Percentiles rank a stretch among this genome's conserved stretches.
Evolutionary conservation across 805 yeast genomes (phyloP).

Genomic region (Suhomyces prunicola): DNA sequence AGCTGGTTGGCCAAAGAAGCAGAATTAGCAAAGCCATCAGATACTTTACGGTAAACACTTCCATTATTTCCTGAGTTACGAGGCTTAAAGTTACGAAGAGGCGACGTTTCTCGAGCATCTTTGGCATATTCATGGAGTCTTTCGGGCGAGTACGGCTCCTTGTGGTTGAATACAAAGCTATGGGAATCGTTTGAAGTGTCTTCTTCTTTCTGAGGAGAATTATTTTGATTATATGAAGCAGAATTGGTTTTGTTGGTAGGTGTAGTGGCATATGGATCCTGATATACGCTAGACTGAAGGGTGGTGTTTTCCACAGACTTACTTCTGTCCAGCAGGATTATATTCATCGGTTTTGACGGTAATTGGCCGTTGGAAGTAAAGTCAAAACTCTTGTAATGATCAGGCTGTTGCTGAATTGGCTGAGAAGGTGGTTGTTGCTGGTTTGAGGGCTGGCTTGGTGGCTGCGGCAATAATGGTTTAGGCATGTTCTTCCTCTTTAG

Average conservation of each 20-base stretch:
- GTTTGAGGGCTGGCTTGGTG: slow-evolving; percentile 8
- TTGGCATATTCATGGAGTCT: slow-evolving; percentile 23
- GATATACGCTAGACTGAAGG: background rate
- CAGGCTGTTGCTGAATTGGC: slow-evolving; percentile 5
- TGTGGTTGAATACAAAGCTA: slow-evolving; percentile 14
- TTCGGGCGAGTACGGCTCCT: slow-evolving; percentile 9
- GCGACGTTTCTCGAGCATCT: slow-evolving; percentile 18
- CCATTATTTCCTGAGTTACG: slow-evolving; percentile 1
- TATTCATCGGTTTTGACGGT: slow-evolving; percentile 42
- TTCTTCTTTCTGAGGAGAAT: background rate
- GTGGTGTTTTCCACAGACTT: slow-evolving; percentile 1
- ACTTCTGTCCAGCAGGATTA: slow-evolving; percentile 27
- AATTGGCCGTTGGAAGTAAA: slow-evolving; percentile 42
- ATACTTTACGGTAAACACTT: slow-evolving; percentile 14
- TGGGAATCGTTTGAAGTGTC: slow-evolving; percentile 9
- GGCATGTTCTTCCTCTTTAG: slow-evolving; percentile 22
- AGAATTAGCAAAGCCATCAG: slow-evolving; percentile 25
- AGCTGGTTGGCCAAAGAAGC: slow-evolving; percentile 26
- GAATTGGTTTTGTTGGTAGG: background rate
- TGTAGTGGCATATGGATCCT: background rate
- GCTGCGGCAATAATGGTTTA: slow-evolving; percentile 18
- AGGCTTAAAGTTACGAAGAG: slow-evolving; percentile 19
- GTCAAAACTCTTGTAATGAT: slow-evolving; percentile 32
- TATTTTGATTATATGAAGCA: background rate
- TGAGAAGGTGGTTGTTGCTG: slow-evolving; percentile 1